Base-by-base conservation (phyloP, 257 asterid genomes). In the Solanum bukasovii region DNA sequence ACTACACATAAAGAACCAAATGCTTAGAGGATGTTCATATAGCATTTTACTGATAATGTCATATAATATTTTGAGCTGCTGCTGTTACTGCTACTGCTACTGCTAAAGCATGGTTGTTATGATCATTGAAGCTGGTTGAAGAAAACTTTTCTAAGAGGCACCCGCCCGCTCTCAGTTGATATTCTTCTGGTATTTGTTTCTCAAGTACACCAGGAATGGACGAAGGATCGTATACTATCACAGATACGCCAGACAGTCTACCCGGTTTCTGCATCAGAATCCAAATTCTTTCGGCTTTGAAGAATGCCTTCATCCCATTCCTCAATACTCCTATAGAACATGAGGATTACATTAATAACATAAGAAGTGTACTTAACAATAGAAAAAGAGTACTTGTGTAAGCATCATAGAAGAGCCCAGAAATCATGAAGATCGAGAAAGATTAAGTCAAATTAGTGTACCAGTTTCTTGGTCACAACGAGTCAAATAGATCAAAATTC, bases 251-350 rank as follows among this genome's bases (percentile, higher is more conserved):
- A 65, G 71, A 84, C 90, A 72, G 44, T 49, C 88, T 72, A 86
- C 38, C 37, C 84, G 10, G 88, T 78, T 71, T 25, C 72, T 6
- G 74, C 16, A 0, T 93, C 91, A 1, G 93, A 77, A 89, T 94
- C 96, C 94, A 94, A 87, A 84, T 90, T 92, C 90, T 91, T 90
- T 82, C 93, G 93, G 79, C 91, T 95, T 35, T 92, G 93, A 77
- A 95, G 98, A 86, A 92, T 86, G 52, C 99, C 98, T 91, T 96
- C 98, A 85, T 95, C 96, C 99, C 99, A 97, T 33, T 93, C 78
- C 92, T 96, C 98, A 79, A 89, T 89, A 78, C 79, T 92, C 92
- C 99, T 96, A 87, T 4, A 86, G 78, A 79, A 44, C 25, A 79
- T 7, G 37, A 56, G 20, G n/a, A 68, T 42, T 20, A 56, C 23